phyloP scores from a whole-genome alignment of 441 rosid genomes.

The Gossypium gossypioides region DNA sequence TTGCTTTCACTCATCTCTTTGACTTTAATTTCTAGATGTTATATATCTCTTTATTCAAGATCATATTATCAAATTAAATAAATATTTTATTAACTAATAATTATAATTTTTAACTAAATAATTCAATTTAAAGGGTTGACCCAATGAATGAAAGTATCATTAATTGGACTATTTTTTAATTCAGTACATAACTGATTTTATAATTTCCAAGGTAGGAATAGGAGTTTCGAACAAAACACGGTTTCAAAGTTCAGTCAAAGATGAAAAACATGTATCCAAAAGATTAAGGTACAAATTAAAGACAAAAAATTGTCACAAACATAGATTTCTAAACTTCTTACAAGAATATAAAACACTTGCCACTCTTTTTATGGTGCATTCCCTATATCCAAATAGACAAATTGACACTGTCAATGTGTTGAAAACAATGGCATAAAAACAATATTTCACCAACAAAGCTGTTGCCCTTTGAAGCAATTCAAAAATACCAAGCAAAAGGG shows the following conservation, averaged over 20 bases:
- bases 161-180: too few relatives aligned
- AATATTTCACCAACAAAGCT: background rate
- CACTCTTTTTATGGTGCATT: background rate
- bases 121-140: too few relatives aligned
- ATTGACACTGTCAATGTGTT: background rate
- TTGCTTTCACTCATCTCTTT: constrained; percentile 15
- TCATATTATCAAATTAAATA: too few relatives aligned
- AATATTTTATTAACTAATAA: too few relatives aligned
- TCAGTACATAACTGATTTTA: too few relatives aligned
- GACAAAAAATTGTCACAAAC: background rate
- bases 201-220: too few relatives aligned
- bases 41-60: background rate
- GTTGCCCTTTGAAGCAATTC: background rate
- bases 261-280: too few relatives aligned
- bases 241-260: too few relatives aligned
- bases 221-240: too few relatives aligned
- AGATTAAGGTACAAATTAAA: background rate
- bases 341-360: background rate
- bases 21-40: constrained; percentile 3
- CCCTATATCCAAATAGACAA: background rate
- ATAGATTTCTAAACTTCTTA: background rate
- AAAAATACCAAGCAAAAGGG: background rate
- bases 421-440: background rate
- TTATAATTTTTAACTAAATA: too few relatives aligned
- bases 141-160: too few relatives aligned